These are phyloP conservation scores for Colletotrichum sp. DNA, from an alignment of 2,329 filamentous ascomycete genomes.

Conservation along the genomic window DNA sequence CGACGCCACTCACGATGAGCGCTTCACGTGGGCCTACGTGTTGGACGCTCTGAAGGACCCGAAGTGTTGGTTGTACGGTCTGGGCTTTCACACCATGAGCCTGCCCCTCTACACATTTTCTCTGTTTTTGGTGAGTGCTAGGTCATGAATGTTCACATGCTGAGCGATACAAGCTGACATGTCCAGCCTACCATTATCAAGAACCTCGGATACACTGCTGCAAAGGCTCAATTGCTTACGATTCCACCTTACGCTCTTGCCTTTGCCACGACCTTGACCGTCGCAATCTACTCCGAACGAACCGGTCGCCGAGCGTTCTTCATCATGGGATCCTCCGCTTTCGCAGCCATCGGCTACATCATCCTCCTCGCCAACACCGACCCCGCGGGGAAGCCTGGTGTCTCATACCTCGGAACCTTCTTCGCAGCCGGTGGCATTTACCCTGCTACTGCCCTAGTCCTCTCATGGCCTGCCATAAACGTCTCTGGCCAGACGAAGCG, in stretches of 20 bases:
- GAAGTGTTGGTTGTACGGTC: slow-evolving; percentile 75
- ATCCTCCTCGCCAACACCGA: slow-evolving; percentile 59
- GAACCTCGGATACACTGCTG: slow-evolving; percentile 57
- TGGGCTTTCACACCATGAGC: slow-evolving; percentile 76
- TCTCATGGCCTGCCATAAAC: slow-evolving; percentile 76
- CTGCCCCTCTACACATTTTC: slow-evolving; percentile 64
- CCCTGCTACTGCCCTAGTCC: slow-evolving; percentile 64
- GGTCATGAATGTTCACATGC: accelerated
- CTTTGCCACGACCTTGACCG: slow-evolving; percentile 60
- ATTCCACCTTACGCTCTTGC: slow-evolving; percentile 70
- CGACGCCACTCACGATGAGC: slow-evolving; percentile 71
- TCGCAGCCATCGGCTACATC: slow-evolving; percentile 68
- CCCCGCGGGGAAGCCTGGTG: slow-evolving; percentile 52
- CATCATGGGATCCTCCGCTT: slow-evolving; percentile 59
- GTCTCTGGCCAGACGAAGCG: slow-evolving; percentile 74
- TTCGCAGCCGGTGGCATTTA: slow-evolving; percentile 72
- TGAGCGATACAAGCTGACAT: not conserved
- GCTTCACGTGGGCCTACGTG: slow-evolving; percentile 73
- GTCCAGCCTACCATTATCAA: slow-evolving; percentile 56
- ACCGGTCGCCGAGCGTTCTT: slow-evolving; percentile 64
- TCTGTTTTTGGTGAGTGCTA: slow-evolving; percentile 51
- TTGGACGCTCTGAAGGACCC: slow-evolving; percentile 66
- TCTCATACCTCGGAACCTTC: slow-evolving; percentile 66
- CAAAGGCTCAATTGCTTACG: slow-evolving; percentile 61
- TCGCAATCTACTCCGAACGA: slow-evolving; percentile 66